These are phyloP conservation scores for Pythium myriotylum DNA, from an alignment of 352 stramenopile genomes.

Conservation along the genomic window DNA sequence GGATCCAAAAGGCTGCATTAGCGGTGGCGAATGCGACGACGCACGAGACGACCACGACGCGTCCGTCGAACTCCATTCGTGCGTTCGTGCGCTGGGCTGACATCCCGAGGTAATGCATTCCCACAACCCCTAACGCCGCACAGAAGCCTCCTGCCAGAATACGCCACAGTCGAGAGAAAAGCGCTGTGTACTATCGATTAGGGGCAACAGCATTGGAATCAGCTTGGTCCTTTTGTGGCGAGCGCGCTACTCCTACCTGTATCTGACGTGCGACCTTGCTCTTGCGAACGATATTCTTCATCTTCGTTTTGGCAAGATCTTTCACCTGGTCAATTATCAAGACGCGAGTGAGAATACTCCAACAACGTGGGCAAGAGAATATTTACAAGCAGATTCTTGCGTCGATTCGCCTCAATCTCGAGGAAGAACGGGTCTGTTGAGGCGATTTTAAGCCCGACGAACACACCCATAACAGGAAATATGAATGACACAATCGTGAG, in stretches of 20 bases:
- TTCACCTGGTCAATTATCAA: constrained; percentile 28
- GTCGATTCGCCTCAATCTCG: constrained; percentile 55
- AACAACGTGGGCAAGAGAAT: not conserved
- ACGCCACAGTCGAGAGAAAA: constrained; percentile 61
- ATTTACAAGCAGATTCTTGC: constrained; percentile 35
- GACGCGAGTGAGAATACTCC: not conserved
- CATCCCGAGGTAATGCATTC: constrained; percentile 82
- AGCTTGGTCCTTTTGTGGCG: too few species aligned
- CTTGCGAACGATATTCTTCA: constrained; percentile 50
- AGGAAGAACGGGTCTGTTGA: constrained; percentile 71
- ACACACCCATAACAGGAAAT: constrained; percentile 55
- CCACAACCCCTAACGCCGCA: constrained; percentile 58
- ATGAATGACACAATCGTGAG: constrained; percentile 63
- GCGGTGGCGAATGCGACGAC: constrained; percentile 65
- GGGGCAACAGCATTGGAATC: not conserved
- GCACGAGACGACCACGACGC: constrained; percentile 50
- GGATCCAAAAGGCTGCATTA: constrained; percentile 73
- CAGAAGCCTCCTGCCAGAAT: constrained; percentile 57
- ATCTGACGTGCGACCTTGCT: constrained; percentile 43
- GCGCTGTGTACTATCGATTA: constrained; percentile 34
- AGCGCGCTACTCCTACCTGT: too few species aligned
- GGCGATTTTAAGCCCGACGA: constrained; percentile 59
- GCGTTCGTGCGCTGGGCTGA: constrained; percentile 59
- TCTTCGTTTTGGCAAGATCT: constrained; percentile 40
- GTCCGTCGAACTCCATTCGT: constrained; percentile 40